Percentiles rank a stretch among this genome's conserved stretches.
phyloP scores from a whole-genome alignment of 2,329 filamentous ascomycete genomes.

The Exutisphaerella laricina region DNA sequence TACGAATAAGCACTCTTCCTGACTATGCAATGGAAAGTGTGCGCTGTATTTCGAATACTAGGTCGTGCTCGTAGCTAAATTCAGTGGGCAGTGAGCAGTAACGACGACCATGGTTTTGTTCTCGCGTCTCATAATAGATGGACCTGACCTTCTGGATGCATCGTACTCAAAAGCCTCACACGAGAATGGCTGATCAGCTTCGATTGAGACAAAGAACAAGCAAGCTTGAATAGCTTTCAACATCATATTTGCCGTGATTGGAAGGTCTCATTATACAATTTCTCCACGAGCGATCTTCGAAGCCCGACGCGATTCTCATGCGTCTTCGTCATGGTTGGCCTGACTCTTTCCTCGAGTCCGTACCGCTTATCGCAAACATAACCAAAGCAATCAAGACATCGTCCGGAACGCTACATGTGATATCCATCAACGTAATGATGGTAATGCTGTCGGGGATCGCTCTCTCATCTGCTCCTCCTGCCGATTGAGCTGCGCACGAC shows the following conservation, averaged over 20 bases:
- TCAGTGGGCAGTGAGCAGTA: no score
- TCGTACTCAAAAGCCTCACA: slow-evolving; percentile 2
- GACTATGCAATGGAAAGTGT: no score
- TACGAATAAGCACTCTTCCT: no score
- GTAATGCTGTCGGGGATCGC: slow-evolving; percentile 53
- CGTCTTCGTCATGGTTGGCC: slow-evolving; percentile 44
- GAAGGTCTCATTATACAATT: slow-evolving; percentile 36
- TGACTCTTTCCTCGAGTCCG: slow-evolving; percentile 42
- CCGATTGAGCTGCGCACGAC: slow-evolving; percentile 35
- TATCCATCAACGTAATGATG: slow-evolving; percentile 52
- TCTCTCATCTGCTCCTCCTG: slow-evolving; percentile 38
- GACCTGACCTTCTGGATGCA: no score
- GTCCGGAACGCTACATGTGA: slow-evolving; percentile 14
- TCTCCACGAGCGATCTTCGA: slow-evolving; percentile 31
- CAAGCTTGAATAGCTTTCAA: slow-evolving; percentile 8
- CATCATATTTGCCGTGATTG: slow-evolving; percentile 32
- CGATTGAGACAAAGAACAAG: slow-evolving; percentile 11
- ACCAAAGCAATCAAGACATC: slow-evolving; percentile 15
- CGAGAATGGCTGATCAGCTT: slow-evolving; percentile 8
- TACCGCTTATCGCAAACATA: slow-evolving; percentile 35
- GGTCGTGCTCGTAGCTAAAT: no score
- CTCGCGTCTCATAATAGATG: no score
- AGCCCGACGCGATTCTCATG: slow-evolving; percentile 37
- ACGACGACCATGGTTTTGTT: no score
- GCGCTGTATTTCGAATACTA: no score